Conservation (phyloP, 805 yeast genomes). For the Ascoidea rubescens region DNA sequence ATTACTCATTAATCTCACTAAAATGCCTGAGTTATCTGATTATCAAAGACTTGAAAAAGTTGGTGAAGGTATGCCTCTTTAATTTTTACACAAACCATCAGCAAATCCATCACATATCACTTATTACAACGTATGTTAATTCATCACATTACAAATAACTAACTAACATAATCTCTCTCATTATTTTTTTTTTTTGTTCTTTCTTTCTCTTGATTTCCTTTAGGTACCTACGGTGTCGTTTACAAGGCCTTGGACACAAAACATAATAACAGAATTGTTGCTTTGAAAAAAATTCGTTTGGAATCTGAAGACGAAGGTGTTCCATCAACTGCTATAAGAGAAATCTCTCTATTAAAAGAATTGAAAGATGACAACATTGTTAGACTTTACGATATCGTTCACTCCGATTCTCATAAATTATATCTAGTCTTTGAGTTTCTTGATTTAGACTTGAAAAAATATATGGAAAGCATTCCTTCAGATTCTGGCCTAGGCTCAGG, state of each 20-base stretch:
- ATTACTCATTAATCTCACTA: background rate
- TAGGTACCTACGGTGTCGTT: slow-evolving; percentile 87
- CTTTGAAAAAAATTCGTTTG: slow-evolving; percentile 84
- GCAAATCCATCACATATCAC: slow-evolving; percentile 17
- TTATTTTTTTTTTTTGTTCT: background rate
- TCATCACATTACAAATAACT: slow-evolving; percentile 5
- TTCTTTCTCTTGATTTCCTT: slow-evolving; percentile 14
- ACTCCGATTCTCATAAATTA: slow-evolving; percentile 83
- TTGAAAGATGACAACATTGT: slow-evolving; percentile 90
- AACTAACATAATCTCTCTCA: background rate
- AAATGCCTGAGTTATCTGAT: slow-evolving; percentile 80
- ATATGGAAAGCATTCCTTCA: slow-evolving; percentile 90
- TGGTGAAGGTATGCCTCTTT: slow-evolving; percentile 62
- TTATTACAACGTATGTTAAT: slow-evolving; percentile 14
- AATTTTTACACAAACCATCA: slow-evolving; percentile 5
- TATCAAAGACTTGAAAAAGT: slow-evolving; percentile 91
- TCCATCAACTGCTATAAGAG: slow-evolving; percentile 95
- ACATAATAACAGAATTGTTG: slow-evolving; percentile 88
- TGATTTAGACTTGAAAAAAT: slow-evolving; percentile 89
- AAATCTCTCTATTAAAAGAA: slow-evolving; percentile 87
- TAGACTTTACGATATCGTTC: slow-evolving; percentile 83
- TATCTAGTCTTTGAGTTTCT: slow-evolving; percentile 88
- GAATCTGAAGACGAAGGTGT: slow-evolving; percentile 98
- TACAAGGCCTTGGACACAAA: slow-evolving; percentile 86
- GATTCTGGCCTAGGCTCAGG: slow-evolving; percentile 83